A percentile compares a stretch with the other conserved stretches of the same genome.
These are phyloP conservation scores for Ophiocytium majus DNA, from an alignment of 352 stramenopile species.

Conservation along the genomic window DNA sequence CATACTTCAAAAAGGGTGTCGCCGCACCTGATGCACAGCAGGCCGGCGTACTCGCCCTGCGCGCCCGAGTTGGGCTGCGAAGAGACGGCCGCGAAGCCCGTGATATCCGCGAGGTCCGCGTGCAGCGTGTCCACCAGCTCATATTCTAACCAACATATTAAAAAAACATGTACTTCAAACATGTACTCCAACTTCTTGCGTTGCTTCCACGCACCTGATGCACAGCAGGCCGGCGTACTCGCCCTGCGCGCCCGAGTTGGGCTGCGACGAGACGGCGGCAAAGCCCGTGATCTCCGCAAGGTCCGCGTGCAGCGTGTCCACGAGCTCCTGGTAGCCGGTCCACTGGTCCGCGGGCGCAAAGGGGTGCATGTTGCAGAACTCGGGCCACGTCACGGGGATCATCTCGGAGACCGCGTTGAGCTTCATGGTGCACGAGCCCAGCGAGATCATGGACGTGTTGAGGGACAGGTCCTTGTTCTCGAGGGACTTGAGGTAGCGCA, in stretches of 20 bases:
- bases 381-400: slow-evolving; percentile 91
- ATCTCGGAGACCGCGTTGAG: slow-evolving; percentile 96
- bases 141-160: no score
- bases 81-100: slow-evolving; percentile 93
- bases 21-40: slow-evolving; percentile 81
- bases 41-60: slow-evolving; percentile 94
- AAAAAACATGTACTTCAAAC: no score
- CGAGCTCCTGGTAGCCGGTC: slow-evolving; percentile 92
- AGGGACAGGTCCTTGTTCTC: slow-evolving; percentile 97
- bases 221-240: slow-evolving; percentile 94
- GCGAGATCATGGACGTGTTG: slow-evolving; percentile 99
- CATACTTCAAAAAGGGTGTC: no score
- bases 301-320: slow-evolving; percentile 89
- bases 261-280: slow-evolving; percentile 91
- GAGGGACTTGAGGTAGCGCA: slow-evolving; percentile 95
- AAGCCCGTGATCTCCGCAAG: slow-evolving; percentile 98
- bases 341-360: slow-evolving; percentile 84
- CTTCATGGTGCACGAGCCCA: slow-evolving; percentile 99
- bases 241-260: slow-evolving; percentile 94
- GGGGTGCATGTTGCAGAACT: slow-evolving; percentile 96
- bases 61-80: slow-evolving; percentile 96
- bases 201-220: slow-evolving; percentile 71
- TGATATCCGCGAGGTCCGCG: slow-evolving; percentile 93
- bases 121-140: slow-evolving; percentile 95
- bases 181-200: no score